Evolutionary conservation across 805 yeast species (phyloP), one percentile per base, ranked within the genome.

Genomic region (Ogataea parapolymorpha): DNA sequence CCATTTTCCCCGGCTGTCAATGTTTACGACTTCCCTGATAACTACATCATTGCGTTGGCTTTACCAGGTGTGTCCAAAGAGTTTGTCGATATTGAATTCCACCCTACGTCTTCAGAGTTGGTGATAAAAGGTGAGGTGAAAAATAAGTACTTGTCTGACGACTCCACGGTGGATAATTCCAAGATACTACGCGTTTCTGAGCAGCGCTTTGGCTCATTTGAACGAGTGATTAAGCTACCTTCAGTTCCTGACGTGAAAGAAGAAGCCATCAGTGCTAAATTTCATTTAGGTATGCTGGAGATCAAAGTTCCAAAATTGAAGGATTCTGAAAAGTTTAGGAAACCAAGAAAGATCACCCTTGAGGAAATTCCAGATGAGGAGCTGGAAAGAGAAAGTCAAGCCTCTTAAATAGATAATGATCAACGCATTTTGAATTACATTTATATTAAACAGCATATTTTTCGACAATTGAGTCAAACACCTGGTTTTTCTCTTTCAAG

Each of bases 381-480:
- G 36, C 44, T 59, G 26, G 49, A 47, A 27, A 51, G 56, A 23
- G 63, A 59, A 33, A 40, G 32, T 37, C 35, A 37, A 15, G 7
- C 6, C 27, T 25, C 14, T 20, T 38, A 27, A 26, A 25, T 17
- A 30, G 13, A 25, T 16, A 16, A 16, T 11, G 5, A 29, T 12
- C 20, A 29, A 29, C 6, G 32, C 32, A 29, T 15, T 26, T 27
- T 28, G n/a, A 9, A 17, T 16, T 11, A 35, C 16, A 27, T 37
- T 20, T 17, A 25, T 40, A 30, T 37, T 42, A 50, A 32, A 41
- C 44, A 16, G 45, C 39, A 36, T 81, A 83, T 59, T 81, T 83
- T 20, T 68, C 70, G 30, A 83, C 86, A 32, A 89, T 72, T 24
- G 74, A 75, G 61, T 84, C 88, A 55, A 90, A 90, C 49, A 77